Percentiles rank a stretch among this genome's conserved stretches.
Conservation (phyloP, 2,329 filamentous ascomycete genomes). For the Arthrobotrys sinensis region DNA sequence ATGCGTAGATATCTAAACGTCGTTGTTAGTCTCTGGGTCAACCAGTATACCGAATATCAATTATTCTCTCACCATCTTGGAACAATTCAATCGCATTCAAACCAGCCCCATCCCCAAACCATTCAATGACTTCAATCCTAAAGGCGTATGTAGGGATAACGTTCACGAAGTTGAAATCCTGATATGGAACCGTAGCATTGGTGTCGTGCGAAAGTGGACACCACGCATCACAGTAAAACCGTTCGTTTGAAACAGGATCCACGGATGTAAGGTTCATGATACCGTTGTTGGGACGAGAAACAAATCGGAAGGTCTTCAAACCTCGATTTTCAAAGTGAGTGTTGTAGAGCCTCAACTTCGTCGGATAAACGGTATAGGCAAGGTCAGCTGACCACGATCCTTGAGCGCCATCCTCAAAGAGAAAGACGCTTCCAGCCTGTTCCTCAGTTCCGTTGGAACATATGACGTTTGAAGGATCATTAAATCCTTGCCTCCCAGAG, state of each 20-base stretch:
- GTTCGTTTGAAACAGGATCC: constrained; percentile 79
- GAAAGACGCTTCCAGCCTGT: constrained; percentile 84
- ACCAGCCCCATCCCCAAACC: constrained; percentile 88
- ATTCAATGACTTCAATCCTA: constrained; percentile 86
- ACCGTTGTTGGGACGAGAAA: constrained; percentile 85
- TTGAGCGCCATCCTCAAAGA: constrained; percentile 75
- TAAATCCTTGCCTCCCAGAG: constrained; percentile 76
- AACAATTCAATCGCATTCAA: constrained; percentile 89
- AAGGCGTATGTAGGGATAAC: constrained; percentile 88
- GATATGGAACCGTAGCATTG: constrained; percentile 74
- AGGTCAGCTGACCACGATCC: constrained; percentile 90
- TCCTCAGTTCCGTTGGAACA: constrained; percentile 78
- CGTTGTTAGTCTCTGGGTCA: constrained; percentile 53
- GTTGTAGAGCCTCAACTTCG: constrained; percentile 89
- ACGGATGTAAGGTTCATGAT: constrained; percentile 97
- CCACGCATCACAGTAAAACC: constrained; percentile 81
- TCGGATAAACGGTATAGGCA: constrained; percentile 86
- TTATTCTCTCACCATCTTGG: constrained; percentile 74
- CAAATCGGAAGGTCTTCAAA: constrained; percentile 89
- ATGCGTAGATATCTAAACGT: constrained; percentile 79
- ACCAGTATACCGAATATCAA: constrained; percentile 5
- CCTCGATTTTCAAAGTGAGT: constrained; percentile 86
- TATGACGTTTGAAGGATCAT: constrained; percentile 83
- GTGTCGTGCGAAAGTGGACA: constrained; percentile 86
- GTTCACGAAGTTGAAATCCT: constrained; percentile 95